Evolutionary conservation across 2,329 filamentous ascomycete genomes (phyloP).

Genomic region (Aspergillus uvarum): DNA sequence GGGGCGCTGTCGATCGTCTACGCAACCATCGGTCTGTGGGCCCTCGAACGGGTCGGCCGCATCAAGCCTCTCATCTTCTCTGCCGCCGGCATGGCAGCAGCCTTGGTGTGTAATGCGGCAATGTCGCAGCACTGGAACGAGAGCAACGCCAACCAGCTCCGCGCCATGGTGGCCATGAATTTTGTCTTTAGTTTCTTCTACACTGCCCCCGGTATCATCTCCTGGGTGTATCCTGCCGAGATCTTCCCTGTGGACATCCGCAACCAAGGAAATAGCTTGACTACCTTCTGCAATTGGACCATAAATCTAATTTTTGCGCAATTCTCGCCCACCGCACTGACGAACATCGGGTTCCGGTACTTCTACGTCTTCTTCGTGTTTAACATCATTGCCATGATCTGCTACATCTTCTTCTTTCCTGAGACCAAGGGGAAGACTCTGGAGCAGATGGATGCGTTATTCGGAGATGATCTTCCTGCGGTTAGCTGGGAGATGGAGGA

Average conservation of each 20-base stretch:
- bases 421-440: constrained; percentile 33
- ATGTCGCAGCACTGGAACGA: constrained; percentile 39
- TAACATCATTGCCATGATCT: constrained; percentile 43
- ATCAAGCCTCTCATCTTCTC: constrained; percentile 48
- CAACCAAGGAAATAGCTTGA: constrained; percentile 40
- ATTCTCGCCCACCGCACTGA: constrained; percentile 47
- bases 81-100: constrained; percentile 42
- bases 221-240: constrained; percentile 47
- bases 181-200: constrained; percentile 48
- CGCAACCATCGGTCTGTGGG: constrained; percentile 45
- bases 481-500: not conserved
- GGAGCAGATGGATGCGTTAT: constrained; percentile 30
- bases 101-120: constrained; percentile 41
- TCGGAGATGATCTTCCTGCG: constrained; percentile 14
- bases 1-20: constrained; percentile 50
- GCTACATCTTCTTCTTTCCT: constrained; percentile 36
- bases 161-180: constrained; percentile 48
- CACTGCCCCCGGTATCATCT: constrained; percentile 45
- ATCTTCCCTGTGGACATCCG: constrained; percentile 47
- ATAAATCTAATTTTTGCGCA: constrained; percentile 51
- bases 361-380: constrained; percentile 51
- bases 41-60: constrained; percentile 49
- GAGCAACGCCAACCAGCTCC: constrained; percentile 36
- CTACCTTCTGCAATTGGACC: constrained; percentile 47
- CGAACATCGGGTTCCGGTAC: constrained; percentile 46